Conservation (phyloP, 208 protist genomes). For the Jaenimonas drosophilae region DNA sequence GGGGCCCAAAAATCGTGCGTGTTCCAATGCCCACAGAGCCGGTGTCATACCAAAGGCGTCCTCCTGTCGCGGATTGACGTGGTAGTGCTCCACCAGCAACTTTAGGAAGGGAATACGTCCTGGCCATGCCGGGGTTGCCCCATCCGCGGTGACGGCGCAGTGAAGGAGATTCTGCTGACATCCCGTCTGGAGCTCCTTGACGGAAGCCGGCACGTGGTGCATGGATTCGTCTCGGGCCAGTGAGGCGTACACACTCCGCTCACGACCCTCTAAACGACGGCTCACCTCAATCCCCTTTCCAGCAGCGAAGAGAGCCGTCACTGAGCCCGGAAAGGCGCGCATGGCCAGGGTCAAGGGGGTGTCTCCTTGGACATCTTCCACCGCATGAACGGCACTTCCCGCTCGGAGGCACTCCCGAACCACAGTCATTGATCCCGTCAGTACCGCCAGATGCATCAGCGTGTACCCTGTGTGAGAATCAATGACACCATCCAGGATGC, state of each 20-base stretch:
- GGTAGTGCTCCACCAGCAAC: conserved; percentile 11
- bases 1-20: conserved; percentile 11
- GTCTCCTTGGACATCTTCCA: conserved; percentile 26
- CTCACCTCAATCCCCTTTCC: conserved; percentile 7
- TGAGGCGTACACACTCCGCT: neutral
- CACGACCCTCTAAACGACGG: conserved; percentile 3
- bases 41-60: conserved; percentile 29
- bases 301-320: conserved; percentile 6
- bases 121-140: conserved; percentile 16
- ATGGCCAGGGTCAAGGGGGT: conserved; percentile 30
- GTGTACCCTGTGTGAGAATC: conserved; percentile 27
- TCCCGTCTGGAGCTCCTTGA: neutral
- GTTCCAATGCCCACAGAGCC: conserved; percentile 17
- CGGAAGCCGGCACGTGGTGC: neutral
- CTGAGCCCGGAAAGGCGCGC: conserved; percentile 5
- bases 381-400: conserved; percentile 19
- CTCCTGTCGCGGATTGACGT: conserved; percentile 5
- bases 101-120: conserved; percentile 16
- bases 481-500: conserved; percentile 23
- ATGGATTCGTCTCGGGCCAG: neutral
- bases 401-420: conserved; percentile 17
- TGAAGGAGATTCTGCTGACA: conserved; percentile 18
- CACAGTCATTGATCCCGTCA: conserved; percentile 6
- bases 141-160: conserved; percentile 15
- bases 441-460: conserved; percentile 28